Evolutionary conservation across 176 grass and related monocot species (phyloP), one percentile per base, ranked within the genome.

Genomic region (Chloris gayana): DNA sequence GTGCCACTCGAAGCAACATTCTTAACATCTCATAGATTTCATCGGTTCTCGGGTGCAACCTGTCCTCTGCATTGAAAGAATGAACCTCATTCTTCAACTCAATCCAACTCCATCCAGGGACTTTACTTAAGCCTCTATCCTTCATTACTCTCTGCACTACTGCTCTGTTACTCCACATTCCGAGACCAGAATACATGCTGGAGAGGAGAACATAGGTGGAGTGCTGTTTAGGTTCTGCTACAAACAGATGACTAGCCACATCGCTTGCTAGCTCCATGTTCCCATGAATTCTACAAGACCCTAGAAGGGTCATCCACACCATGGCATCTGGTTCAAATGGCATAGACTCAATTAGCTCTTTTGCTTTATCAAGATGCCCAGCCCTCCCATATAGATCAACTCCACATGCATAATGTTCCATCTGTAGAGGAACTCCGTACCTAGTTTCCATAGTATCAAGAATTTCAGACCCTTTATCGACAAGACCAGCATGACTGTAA

Each of bases 51-150:
- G 69, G 73, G 69, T 94, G 89, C 0, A 81, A 82, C 42, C 73
- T 89, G 74, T 94, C 92, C 35, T 91, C 77, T 8, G 92, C 86
- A 69, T 87, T 94, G 50, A 91, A 94, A 27, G 84, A 94, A 73
- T 91, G 89, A 62, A 89, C 77, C 64, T 89, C 71, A 27, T 89
- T 87, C 24, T 78, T 87, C 62, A 87, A 69, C 84, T 94, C 86
- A 3, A 94, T 91, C 92, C 92, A 94, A 70, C 92, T 91, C 89
- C 92, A 94, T 69, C 89, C 92, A 49, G 89, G 92, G 24, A 91
- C 80, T 80, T 94, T 94, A 33, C 33, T 91, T 72, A 94, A 81
- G 46, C 89, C 84, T 75, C 77, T 88, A 14, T 72, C 70, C 69
- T 83, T 94, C 92, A 94, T 94, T 39, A 49, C 73, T 65, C 21